Conservation (phyloP, 768 basidiomycete genomes). For the Tephrocybe sp. region DNA sequence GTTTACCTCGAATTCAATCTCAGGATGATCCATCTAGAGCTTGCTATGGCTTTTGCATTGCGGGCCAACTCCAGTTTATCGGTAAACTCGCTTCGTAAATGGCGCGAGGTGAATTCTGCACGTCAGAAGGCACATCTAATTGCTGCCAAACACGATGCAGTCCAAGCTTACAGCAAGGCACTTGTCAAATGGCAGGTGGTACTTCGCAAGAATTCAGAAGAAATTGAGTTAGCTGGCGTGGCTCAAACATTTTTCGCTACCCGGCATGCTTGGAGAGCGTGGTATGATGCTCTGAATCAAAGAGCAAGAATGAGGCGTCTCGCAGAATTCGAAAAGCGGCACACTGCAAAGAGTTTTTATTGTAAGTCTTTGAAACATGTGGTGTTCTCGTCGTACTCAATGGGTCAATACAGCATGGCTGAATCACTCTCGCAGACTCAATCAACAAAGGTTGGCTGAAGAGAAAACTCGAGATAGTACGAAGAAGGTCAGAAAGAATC, state of each 20-base stretch:
- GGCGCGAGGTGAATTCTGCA: conserved; percentile 39
- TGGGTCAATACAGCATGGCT: conserved; percentile 41
- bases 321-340: conserved; percentile 37
- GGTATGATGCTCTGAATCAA: conserved; percentile 45
- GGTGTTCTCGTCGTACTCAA: background rate
- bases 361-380: conserved; percentile 6
- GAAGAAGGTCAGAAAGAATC: conserved; percentile 32
- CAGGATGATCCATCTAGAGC: conserved; percentile 28
- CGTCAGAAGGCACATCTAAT: conserved; percentile 45
- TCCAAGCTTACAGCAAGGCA: conserved; percentile 34
- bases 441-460: conserved; percentile 43
- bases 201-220: conserved; percentile 46
- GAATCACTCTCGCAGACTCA: conserved; percentile 31
- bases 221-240: conserved; percentile 51
- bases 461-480: conserved; percentile 35
- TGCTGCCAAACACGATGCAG: conserved; percentile 48
- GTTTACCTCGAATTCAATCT: background rate
- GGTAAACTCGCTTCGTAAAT: conserved; percentile 36
- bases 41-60: conserved; percentile 47
- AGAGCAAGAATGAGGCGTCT: conserved; percentile 43
- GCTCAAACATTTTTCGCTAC: conserved; percentile 50
- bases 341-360: conserved; percentile 22
- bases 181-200: conserved; percentile 56
- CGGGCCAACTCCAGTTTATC: conserved; percentile 40
- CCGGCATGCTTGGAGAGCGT: conserved; percentile 44